Evolutionary conservation across 1,284 basidiomycete species (phyloP), one percentile per base, ranked within the genome.

Genomic region (Microbotryomycetes sp.): DNA sequence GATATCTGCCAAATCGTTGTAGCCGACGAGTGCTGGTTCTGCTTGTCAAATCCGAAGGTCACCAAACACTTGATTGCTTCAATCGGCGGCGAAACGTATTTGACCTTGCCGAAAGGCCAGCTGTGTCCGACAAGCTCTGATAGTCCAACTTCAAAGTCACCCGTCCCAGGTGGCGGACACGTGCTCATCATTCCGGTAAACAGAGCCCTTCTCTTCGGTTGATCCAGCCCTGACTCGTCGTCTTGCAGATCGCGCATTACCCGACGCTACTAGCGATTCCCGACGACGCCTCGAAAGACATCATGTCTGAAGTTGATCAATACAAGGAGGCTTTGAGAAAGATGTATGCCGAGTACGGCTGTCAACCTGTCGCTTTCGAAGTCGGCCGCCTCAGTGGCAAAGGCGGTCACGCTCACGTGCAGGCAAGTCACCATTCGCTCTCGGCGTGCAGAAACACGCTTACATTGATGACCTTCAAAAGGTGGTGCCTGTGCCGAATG

Each of bases 21-120:
- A 89, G 88, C 89, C 65, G 86, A 86, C 62, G 87, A 90, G 76
- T 93, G 92, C 75, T 96, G 92, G 91, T 96, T 96, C 79, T 97
- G 92, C 74, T 74, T 97, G 57, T 92, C 89, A 52, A 96, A 96
- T 73, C 92, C 92, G 1, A 86, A 84, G 70, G 80, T 92, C 30
- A 85, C 87, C 54, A 97, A 97, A 77, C 90, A 97, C 70, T 83
- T 97, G 60, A 92, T 97, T 64, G 88, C 91, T 27, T 86, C 87
- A 0, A 94, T 97, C 71, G 93, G 92, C 18, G 77, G 81, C 3
- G 93, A 97, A 75, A 90, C 89, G 69, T 97, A 97, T 77, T 78
- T 96, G 50, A 93, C 93, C 0, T 77, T 97, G 27, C 89, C 92
- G 0, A 96, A 94, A 75, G 92, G 92, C 1, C 91, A 94, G 74